Base-by-base conservation (phyloP, 106 monocot species). In the Iris macrosiphon region DNA sequence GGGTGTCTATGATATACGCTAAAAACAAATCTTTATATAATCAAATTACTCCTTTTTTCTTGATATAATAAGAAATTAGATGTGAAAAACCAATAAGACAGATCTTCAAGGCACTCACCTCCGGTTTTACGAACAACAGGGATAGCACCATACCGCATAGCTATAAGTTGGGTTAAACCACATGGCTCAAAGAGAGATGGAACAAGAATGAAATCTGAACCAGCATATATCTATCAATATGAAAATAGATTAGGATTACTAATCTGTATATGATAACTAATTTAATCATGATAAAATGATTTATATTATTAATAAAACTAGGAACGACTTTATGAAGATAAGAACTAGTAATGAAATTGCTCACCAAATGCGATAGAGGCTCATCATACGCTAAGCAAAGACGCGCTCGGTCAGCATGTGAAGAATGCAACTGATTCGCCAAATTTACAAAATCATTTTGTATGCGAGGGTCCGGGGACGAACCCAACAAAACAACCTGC, bases 171-270 rank as follows among this genome's bases (percentile, higher is more conserved):
- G 18, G 96, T 96, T 34, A 96, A 66, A 16, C 96, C 96, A 59
- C 96, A 96, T 13, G 96, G 96, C 60, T 96, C 96, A 63, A 96
- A 96, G 45, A 96, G 51, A 35, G 96, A 96, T 39, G 96, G 96
- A 69, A 96, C 96, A 38, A 96, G 74, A 59, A 96, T 90, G 60
- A 90, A 90, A 52, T 96, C 96, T 39, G 96, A 70, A 45, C 86
- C 96, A 34, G 96, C 96, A 72, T 96, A 96, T 66, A 96, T 96
- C 96, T 96, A 59, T 23, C 22, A 68, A 33, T 59, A 34, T 40
- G 13, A 63, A 38, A 3, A 44, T 13, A 43, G n/a, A n/a, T n/a
- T n/a, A n/a, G n/a, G n/a, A n/a, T n/a, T n/a, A 7, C 23, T 40
- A 39, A 9, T 42, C 45, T 35, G 55, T n/a, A 44, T 17, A 12